Conservation (phyloP, 192 early-diverging fungal genomes). For the Rhizophagus clarus region DNA sequence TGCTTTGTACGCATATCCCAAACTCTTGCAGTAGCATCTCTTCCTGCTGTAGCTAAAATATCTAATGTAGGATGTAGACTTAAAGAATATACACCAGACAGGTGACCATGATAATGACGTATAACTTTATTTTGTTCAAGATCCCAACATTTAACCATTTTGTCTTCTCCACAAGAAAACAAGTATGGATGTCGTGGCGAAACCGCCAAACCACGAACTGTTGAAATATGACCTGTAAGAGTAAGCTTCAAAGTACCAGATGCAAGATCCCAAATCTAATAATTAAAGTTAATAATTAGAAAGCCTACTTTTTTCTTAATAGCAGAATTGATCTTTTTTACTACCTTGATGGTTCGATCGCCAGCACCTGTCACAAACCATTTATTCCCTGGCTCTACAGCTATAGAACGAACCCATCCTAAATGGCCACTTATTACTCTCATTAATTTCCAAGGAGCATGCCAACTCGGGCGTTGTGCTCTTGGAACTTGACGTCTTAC, state of each 20-base stretch:
- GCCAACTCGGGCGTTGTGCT: slow-evolving; percentile 82
- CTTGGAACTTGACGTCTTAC: slow-evolving; percentile 56
- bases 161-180: slow-evolving; percentile 98
- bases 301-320: neutral
- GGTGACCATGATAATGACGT: slow-evolving; percentile 97
- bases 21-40: slow-evolving; percentile 93
- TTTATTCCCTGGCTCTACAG: slow-evolving; percentile 93
- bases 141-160: slow-evolving; percentile 99
- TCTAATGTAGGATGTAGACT: slow-evolving; percentile 94
- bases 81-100: slow-evolving; percentile 91
- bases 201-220: slow-evolving; percentile 92
- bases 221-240: slow-evolving; percentile 95
- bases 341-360: slow-evolving; percentile 94
- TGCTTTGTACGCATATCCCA: slow-evolving; percentile 99
- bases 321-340: slow-evolving; percentile 1
- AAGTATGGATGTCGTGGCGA: slow-evolving; percentile 96
- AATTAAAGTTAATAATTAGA: neutral
- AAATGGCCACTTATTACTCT: slow-evolving; percentile 96
- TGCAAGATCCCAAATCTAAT: slow-evolving; percentile 96
- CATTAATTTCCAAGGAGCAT: slow-evolving; percentile 99
- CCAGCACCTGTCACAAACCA: slow-evolving; percentile 99
- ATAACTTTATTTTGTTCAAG: slow-evolving; percentile 99
- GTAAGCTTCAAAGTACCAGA: slow-evolving; percentile 94
- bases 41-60: slow-evolving; percentile 89
- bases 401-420: slow-evolving; percentile 93